A percentile compares a stretch with the other conserved stretches of the same genome.
Evolutionary conservation across 2,329 filamentous ascomycete genomes (phyloP).

Genomic region (Aplosporella prunicola): DNA sequence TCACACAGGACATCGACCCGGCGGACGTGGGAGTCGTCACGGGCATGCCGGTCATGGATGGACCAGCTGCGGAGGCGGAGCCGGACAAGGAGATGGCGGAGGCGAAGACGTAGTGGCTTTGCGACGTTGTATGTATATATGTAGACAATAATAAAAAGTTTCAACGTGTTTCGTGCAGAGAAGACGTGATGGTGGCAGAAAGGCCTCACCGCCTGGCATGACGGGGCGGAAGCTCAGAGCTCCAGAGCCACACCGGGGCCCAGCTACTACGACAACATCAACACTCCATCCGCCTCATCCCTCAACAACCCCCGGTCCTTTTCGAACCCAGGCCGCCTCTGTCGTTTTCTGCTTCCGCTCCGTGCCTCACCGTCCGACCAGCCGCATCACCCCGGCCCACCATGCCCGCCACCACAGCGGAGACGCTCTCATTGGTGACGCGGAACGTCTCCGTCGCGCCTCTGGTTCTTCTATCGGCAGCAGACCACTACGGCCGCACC

Average conservation of each 20-base stretch:
- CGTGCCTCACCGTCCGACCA: background rate
- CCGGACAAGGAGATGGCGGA: slow-evolving; percentile 1
- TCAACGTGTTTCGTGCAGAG: too few species aligned
- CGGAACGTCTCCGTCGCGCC: slow-evolving; percentile 95
- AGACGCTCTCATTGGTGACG: slow-evolving; percentile 89
- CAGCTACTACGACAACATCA: slow-evolving; percentile 10
- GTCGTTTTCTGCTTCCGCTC: background rate
- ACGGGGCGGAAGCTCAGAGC: slow-evolving; percentile 7
- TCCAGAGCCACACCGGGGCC: slow-evolving; percentile 6
- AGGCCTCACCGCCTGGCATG: slow-evolving; percentile 5
- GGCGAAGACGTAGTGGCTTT: background rate
- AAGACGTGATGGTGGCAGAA: too few species aligned
- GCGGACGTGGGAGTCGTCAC: slow-evolving; percentile 25
- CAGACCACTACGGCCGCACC: slow-evolving; percentile 95
- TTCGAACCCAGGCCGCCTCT: background rate
- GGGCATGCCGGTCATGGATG: slow-evolving; percentile 22
- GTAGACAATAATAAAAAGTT: too few species aligned
- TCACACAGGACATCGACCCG: slow-evolving; percentile 26
- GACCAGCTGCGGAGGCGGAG: slow-evolving; percentile 3
- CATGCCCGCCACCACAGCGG: slow-evolving; percentile 95
- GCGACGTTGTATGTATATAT: too few species aligned
- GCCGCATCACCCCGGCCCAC: slow-evolving; percentile 24
- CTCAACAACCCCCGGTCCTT: background rate
- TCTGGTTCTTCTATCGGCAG: slow-evolving; percentile 91
- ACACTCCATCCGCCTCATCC: background rate